These are phyloP conservation scores for Russula olivacea DNA, from an alignment of 768 basidiomycete genomes.

Conservation along the genomic window DNA sequence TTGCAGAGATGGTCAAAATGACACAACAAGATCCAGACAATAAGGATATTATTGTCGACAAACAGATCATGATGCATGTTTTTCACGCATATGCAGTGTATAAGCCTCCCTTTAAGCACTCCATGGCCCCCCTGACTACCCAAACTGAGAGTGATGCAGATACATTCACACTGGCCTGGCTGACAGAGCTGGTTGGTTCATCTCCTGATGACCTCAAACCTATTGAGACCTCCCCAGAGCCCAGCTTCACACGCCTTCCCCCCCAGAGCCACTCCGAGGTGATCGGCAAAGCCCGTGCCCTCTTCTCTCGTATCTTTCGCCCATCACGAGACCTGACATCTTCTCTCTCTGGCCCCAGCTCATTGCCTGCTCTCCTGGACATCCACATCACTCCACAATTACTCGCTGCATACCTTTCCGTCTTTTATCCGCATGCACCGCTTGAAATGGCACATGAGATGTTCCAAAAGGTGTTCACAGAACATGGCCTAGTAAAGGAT, in stretches of 20 bases:
- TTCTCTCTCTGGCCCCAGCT: neutral
- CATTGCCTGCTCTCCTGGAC: constrained; percentile 34
- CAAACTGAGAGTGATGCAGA: constrained; percentile 22
- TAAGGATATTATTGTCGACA: constrained; percentile 41
- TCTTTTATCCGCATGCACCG: constrained; percentile 54
- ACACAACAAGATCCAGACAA: constrained; percentile 26
- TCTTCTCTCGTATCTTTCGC: constrained; percentile 54
- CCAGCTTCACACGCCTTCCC: constrained; percentile 45
- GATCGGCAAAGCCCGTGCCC: constrained; percentile 56
- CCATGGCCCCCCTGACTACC: constrained; percentile 39
- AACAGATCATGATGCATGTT: constrained; percentile 71
- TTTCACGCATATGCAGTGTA: constrained; percentile 87
- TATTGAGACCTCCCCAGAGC: neutral
- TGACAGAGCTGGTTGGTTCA: neutral
- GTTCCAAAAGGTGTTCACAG: constrained; percentile 48
- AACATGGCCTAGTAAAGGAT: constrained; percentile 41
- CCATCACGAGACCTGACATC: neutral
- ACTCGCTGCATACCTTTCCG: constrained; percentile 75
- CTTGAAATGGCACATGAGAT: constrained; percentile 43
- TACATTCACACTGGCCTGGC: neutral
- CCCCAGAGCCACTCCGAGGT: constrained; percentile 71
- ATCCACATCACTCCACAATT: constrained; percentile 58
- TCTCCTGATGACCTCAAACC: neutral
- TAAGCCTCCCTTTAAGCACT: constrained; percentile 58
- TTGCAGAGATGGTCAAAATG: constrained; percentile 69